A percentile compares a stretch with the other conserved stretches of the same genome.
These are phyloP conservation scores for Boletus rex-veris DNA, from an alignment of 768 basidiomycete species.

Conservation along the genomic window DNA sequence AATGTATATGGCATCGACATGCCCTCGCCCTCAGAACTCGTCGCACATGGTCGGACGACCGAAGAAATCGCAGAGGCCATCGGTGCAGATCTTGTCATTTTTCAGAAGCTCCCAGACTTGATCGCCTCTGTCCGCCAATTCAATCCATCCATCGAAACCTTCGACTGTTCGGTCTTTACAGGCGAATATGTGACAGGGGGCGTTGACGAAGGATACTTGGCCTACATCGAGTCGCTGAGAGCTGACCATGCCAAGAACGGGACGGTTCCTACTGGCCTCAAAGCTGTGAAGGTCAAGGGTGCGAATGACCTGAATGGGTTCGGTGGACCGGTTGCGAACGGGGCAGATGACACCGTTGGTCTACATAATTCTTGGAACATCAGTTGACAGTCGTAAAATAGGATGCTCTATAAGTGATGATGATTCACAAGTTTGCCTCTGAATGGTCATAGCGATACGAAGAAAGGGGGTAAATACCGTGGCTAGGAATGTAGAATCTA, in stretches of 20 bases:
- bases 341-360: constrained; percentile 73
- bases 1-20: constrained; percentile 99
- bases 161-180: constrained; percentile 98
- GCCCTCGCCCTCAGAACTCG: constrained; percentile 93
- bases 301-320: constrained; percentile 18
- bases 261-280: constrained; percentile 29
- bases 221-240: constrained; percentile 68
- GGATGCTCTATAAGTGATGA: constrained; percentile 1
- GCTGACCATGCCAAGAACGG: constrained; percentile 78
- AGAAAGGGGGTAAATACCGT: background rate
- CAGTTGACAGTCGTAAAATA: constrained; percentile 22
- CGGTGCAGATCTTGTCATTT: constrained; percentile 94
- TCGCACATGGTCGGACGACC: constrained; percentile 74
- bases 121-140: constrained; percentile 80
- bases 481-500: constrained; percentile 10
- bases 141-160: constrained; percentile 69
- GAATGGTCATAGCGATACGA: constrained; percentile 9
- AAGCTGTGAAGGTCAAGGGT: constrained; percentile 36
- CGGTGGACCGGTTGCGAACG: constrained; percentile 45
- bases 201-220: constrained; percentile 79
- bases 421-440: background rate
- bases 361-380: constrained; percentile 69
- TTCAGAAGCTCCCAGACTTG: constrained; percentile 89
- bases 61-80: constrained; percentile 75
- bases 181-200: constrained; percentile 96